phyloP scores from a whole-genome alignment of 2,329 filamentous ascomycete species.

The Alternaria incomplexa region DNA sequence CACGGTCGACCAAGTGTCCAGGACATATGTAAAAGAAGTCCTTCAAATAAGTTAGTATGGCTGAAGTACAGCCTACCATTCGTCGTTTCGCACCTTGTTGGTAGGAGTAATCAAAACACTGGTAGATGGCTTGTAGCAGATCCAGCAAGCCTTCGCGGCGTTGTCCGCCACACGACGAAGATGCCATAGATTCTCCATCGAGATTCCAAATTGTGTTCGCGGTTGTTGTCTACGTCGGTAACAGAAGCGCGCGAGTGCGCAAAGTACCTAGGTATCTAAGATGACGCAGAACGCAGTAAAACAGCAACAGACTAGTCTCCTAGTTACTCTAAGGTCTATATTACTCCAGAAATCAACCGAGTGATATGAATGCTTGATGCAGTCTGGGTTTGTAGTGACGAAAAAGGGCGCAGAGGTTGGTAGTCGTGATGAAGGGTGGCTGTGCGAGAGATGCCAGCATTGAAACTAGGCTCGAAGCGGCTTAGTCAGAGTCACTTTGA shows the following conservation, averaged over 20 bases:
- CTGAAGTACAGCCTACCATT: background rate
- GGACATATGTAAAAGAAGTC: conserved; percentile 94
- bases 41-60: conserved; percentile 45
- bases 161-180: conserved; percentile 86
- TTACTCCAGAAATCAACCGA: background rate
- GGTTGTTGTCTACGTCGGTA: background rate
- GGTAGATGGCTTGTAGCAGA: conserved; percentile 87
- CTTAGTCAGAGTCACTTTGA: conserved; percentile 2
- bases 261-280: background rate
- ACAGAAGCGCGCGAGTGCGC: background rate
- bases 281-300: background rate
- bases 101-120: conserved; percentile 89
- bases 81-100: conserved; percentile 70
- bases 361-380: background rate
- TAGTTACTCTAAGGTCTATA: background rate
- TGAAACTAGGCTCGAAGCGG: conserved; percentile 13
- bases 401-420: background rate
- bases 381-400: background rate
- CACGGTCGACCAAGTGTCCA: conserved; percentile 78
- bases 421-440: conserved; percentile 1
- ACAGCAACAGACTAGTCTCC: background rate
- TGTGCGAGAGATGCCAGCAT: conserved; percentile 2
- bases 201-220: background rate
- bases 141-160: conserved; percentile 82
- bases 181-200: conserved; percentile 78